Conservation (phyloP, 257 asterid species). For the Misopates orontium region DNA sequence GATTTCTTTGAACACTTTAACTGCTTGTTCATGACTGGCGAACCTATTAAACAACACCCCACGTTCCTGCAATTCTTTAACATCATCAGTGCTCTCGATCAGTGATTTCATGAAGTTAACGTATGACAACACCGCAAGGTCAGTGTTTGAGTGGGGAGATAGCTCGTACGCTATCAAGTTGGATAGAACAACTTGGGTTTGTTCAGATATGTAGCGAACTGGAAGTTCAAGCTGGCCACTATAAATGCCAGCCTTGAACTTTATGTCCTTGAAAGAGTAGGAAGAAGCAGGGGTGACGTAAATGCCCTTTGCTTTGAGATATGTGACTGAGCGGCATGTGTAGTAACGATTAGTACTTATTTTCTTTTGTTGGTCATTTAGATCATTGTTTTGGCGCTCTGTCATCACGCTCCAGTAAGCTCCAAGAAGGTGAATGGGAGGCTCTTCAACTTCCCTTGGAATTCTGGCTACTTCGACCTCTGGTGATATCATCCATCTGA, state of each 20-base stretch:
- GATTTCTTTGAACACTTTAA: constrained; percentile 28
- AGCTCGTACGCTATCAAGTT: constrained; percentile 41
- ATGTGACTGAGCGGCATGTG: neutral
- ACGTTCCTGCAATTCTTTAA: constrained; percentile 33
- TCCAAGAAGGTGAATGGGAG: neutral
- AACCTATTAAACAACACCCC: constrained; percentile 29
- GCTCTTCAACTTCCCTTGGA: constrained; percentile 1
- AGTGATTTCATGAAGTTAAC: constrained; percentile 39
- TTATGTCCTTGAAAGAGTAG: constrained; percentile 12
- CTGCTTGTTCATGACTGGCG: constrained; percentile 37
- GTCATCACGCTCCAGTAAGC: neutral
- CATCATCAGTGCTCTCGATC: constrained; percentile 31
- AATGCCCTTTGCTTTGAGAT: constrained; percentile 31
- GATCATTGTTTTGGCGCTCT: neutral
- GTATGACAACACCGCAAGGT: constrained; percentile 20
- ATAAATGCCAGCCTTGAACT: neutral
- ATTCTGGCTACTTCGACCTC: neutral
- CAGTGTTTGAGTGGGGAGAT: constrained; percentile 23
- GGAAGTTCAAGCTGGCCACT: constrained; percentile 25
- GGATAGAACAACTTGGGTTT: constrained; percentile 5
- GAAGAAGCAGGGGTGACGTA: constrained; percentile 21
- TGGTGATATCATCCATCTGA: neutral
- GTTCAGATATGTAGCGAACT: neutral
- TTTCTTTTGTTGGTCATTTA: neutral
- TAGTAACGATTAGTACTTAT: neutral